Evolutionary conservation across 495 filamentous ascomycete genomes (phyloP), one percentile per base, ranked within the genome.

Genomic region (Lichina pygmaea): DNA sequence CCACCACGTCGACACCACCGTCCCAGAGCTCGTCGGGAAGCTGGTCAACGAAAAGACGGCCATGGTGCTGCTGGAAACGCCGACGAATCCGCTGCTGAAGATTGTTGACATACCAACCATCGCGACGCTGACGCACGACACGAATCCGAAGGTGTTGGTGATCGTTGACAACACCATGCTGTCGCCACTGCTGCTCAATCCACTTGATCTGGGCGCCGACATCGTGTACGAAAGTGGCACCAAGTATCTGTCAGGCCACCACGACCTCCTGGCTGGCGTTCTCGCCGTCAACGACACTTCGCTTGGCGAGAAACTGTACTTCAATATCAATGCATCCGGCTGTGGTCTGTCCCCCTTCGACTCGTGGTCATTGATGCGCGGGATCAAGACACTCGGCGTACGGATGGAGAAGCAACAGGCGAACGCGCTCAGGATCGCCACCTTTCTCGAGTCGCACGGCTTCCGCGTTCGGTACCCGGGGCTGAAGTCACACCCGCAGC

Each of bases 141-240:
- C 70, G 7, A 92, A 86, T 57, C 66, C 75, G n/a, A 72, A 67
- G 49, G 77, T 77, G n/a, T 60, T 94, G 34, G 84, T 97, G 11
- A 70, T 78, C 7, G 86, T 94, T 31, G 89, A 97, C 61, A 97
- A 97, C 64, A 94, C 89, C 42, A 97, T 97, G 89, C 78, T 97
- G 52, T 93, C 83, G 0, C 89, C 89, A 8, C 72, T 91, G 56
- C 75, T 95, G 12, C 75, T 72, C 49, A 94, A 89, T 60, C 89
- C 89, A 8, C 72, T 95, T 6, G 86, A 93, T 38, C 66, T 95
- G 16, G 89, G 91, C 34, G 85, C 89, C 4, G 89, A 97, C 55
- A 81, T 95, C 50, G 82, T 91, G 16, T 97, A 95, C 61, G 89
- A 97, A 66, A 85, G 78, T 44, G 89, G 89, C 33, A 97, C 89